Conservation (phyloP, 495 filamentous ascomycete genomes). For the Aspergillus affinis region DNA sequence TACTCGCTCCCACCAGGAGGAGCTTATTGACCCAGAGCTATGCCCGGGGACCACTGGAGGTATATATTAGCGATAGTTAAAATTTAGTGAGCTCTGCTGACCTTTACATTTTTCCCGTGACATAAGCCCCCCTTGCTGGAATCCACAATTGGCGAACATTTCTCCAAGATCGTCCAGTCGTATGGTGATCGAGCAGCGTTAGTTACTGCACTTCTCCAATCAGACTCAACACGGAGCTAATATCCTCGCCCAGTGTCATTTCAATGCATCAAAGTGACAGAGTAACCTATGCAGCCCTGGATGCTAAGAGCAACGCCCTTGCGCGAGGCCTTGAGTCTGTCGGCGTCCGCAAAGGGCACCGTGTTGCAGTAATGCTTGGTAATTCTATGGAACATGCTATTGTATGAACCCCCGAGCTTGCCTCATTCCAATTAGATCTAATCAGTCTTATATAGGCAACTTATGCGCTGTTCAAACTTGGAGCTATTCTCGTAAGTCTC, state of each 20-base stretch:
- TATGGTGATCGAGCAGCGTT: conserved; percentile 77
- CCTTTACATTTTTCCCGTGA: conserved; percentile 1
- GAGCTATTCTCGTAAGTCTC: conserved; percentile 73
- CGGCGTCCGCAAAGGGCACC: conserved; percentile 80
- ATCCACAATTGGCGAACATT: conserved; percentile 79
- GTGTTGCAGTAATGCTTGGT: conserved; percentile 82
- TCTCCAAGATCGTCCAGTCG: conserved; percentile 64
- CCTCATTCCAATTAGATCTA: neutral
- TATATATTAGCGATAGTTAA: conserved; percentile 17
- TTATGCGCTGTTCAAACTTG: conserved; percentile 90
- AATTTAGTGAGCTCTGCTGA: neutral
- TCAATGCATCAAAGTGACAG: conserved; percentile 61
- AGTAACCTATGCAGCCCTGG: conserved; percentile 72
- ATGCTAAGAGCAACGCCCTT: conserved; percentile 72
- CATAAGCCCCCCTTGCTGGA: conserved; percentile 69
- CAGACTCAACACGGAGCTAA: neutral
- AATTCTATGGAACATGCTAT: conserved; percentile 82
- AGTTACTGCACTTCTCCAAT: conserved; percentile 20
- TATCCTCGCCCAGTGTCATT: conserved; percentile 52
- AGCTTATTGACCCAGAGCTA: conserved; percentile 48
- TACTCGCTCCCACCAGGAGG: conserved; percentile 15
- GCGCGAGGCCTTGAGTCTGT: conserved; percentile 69
- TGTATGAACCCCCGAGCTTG: conserved; percentile 36
- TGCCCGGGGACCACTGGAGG: conserved; percentile 44
- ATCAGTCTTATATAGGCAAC: conserved; percentile 49